Percentiles rank a stretch among this genome's conserved stretches.
phyloP scores from a whole-genome alignment of 441 rosid genomes.

The Populus hybrid region DNA sequence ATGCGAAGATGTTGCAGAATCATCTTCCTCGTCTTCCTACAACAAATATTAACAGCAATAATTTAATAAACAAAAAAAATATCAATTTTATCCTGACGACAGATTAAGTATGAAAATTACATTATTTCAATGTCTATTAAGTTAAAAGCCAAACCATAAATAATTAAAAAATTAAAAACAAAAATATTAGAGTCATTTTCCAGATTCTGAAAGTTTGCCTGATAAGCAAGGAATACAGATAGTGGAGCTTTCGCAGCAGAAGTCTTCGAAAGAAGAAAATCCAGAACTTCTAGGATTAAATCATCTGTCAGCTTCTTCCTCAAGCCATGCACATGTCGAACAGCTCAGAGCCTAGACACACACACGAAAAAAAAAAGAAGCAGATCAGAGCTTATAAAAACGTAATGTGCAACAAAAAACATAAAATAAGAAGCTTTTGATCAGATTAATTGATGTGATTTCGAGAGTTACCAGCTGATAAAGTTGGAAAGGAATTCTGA shows the following conservation, averaged over 20 bases:
- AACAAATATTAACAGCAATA: too few relatives aligned
- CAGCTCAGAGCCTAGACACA: not conserved
- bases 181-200: not conserved
- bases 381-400: not conserved
- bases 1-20: slow-evolving; percentile 39
- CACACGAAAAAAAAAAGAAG: not conserved
- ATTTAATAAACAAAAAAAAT: too few relatives aligned
- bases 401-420: not conserved
- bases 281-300: not conserved
- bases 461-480: not conserved
- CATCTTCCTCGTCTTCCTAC: slow-evolving; percentile 34
- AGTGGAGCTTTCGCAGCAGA: not conserved
- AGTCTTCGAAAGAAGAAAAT: not conserved
- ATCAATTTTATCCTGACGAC: too few relatives aligned
- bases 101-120: too few relatives aligned
- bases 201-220: not conserved
- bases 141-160: not conserved
- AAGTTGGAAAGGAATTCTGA: not conserved
- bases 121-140: too few relatives aligned
- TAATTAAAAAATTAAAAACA: too few relatives aligned
- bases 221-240: not conserved
- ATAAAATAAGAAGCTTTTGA: not conserved
- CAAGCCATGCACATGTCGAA: not conserved
- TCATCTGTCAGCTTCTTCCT: not conserved
- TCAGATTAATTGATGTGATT: not conserved